Conservation (phyloP, 352 stramenopile species). For the Phytophthora cajani region DNA sequence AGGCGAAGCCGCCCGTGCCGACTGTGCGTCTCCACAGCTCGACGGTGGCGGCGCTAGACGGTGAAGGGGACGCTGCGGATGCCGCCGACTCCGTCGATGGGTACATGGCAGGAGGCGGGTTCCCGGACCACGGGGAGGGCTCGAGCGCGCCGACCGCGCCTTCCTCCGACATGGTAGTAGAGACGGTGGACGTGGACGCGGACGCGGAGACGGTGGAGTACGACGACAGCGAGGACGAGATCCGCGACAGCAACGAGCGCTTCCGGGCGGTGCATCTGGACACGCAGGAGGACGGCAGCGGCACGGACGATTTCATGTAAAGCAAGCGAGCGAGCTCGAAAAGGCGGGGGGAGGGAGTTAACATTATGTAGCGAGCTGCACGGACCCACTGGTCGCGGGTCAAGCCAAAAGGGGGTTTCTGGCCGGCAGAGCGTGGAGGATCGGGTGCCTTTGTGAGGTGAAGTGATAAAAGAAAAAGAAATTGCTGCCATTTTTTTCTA, state of each 20-base stretch:
- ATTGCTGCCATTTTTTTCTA: slow-evolving; percentile 31
- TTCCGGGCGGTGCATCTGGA: slow-evolving; percentile 90
- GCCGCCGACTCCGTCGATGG: slow-evolving; percentile 79
- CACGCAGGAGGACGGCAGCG: slow-evolving; percentile 79
- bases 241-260: slow-evolving; percentile 89
- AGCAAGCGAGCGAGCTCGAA: slow-evolving; percentile 31
- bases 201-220: slow-evolving; percentile 90
- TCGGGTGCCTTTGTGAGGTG: slow-evolving; percentile 25
- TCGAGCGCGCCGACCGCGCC: slow-evolving; percentile 28
- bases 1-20: slow-evolving; percentile 62
- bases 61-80: slow-evolving; percentile 65
- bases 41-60: slow-evolving; percentile 51
- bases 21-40: slow-evolving; percentile 78
- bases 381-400: slow-evolving; percentile 11
- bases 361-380: slow-evolving; percentile 40
- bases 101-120: slow-evolving; percentile 43
- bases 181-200: slow-evolving; percentile 65
- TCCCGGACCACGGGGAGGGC: slow-evolving; percentile 23
- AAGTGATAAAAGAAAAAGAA: slow-evolving; percentile 44
- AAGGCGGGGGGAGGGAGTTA: slow-evolving; percentile 10
- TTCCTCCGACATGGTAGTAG: slow-evolving; percentile 38
- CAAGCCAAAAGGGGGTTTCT: slow-evolving; percentile 12
- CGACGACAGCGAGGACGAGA: slow-evolving; percentile 91
- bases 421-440: slow-evolving; percentile 14
- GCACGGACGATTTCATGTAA: slow-evolving; percentile 85